Base-by-base conservation (phyloP, 1,284 basidiomycete genomes). In the Mycena citricolor region DNA sequence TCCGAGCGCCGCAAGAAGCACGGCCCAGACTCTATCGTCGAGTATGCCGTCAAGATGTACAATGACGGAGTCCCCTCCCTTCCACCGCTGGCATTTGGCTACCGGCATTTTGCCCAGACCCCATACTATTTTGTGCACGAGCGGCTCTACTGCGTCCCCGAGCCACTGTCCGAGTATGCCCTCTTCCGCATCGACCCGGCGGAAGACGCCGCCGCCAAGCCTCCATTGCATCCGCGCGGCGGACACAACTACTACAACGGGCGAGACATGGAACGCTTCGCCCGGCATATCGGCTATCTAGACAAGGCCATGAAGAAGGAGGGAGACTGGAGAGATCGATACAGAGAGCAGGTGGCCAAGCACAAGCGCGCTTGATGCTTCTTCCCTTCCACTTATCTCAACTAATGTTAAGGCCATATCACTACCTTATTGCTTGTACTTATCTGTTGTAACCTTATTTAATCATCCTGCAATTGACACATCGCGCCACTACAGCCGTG, bases 241-340 rank as follows among this genome's bases (percentile, higher is more conserved):
- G 78, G 78, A 4, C 77, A 82, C 57, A 79, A 79, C 54, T 81
- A 80, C 56, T 80, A 80, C 58, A 76, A 72, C 46, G 67, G 68
- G 20, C 65, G 75, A 23, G 72, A 79, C 51, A 62, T 76, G 52
- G 77, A 80, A 55, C 63, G 63, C 34, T 57, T 72, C 13, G 30
- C 62, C 11, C 65, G 72, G 14, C 63, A 71, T 30, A 62, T 76
- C 45, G 47, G 53, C 17, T 76, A 71, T 73, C 57, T 78, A n/a
- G 60, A 64, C 21, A 59, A 67, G 37, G 57, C 66, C 14, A 59
- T 65, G 39, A 58, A 61, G 33, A 57, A 50, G 17, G 52, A 59
- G 22, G 53, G 52, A 21, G 53, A 55, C n/a, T 67, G 66, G 65
- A 56, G 61, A 43, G 55, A 61, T 19, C 34, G 49, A 24, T 67